phyloP scores from a whole-genome alignment of 1,284 basidiomycete genomes.

The Ganoderma meredithae region DNA sequence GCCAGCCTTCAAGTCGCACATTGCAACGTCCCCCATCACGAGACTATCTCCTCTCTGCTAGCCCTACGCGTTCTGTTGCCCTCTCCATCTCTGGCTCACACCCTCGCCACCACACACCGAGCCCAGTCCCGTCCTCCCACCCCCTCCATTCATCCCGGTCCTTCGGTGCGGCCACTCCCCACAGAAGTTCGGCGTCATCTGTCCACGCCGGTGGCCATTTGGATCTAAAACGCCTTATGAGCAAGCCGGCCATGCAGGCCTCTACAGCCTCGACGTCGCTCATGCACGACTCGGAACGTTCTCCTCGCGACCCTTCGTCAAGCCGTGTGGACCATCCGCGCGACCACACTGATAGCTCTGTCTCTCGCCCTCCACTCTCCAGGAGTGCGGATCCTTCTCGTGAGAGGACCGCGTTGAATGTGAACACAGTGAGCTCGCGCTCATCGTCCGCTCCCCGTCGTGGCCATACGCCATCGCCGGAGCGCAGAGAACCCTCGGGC shows the following conservation, averaged over 20 bases:
- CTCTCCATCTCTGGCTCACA: slow-evolving; percentile 20
- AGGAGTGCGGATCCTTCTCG: slow-evolving; percentile 19
- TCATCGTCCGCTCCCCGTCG: slow-evolving; percentile 16
- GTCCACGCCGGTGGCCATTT: slow-evolving; percentile 41
- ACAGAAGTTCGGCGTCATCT: slow-evolving; percentile 37
- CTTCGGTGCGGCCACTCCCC: slow-evolving; percentile 31
- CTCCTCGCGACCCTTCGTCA: slow-evolving; percentile 18
- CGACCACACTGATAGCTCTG: slow-evolving; percentile 19
- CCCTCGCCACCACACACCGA: slow-evolving; percentile 26
- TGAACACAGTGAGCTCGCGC: slow-evolving; percentile 20
- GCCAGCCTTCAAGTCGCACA: slow-evolving; percentile 17
- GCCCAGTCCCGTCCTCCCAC: slow-evolving; percentile 23
- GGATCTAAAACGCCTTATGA: slow-evolving; percentile 49
- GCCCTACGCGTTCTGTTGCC: slow-evolving; percentile 13
- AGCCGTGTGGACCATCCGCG: slow-evolving; percentile 19
- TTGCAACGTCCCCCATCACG: slow-evolving; percentile 25
- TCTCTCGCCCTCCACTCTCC: slow-evolving; percentile 18
- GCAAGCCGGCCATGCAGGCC: slow-evolving; percentile 45
- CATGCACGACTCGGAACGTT: slow-evolving; percentile 43
- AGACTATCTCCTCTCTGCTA: slow-evolving; percentile 22
- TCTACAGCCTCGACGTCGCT: slow-evolving; percentile 42
- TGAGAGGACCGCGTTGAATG: slow-evolving; percentile 26
- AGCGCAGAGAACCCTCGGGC: slow-evolving; percentile 17
- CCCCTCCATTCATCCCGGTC: slow-evolving; percentile 24
- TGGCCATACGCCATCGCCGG: slow-evolving; percentile 19